Base-by-base conservation (phyloP, 1,284 basidiomycete species). In the Ustilago lituana region DNA sequence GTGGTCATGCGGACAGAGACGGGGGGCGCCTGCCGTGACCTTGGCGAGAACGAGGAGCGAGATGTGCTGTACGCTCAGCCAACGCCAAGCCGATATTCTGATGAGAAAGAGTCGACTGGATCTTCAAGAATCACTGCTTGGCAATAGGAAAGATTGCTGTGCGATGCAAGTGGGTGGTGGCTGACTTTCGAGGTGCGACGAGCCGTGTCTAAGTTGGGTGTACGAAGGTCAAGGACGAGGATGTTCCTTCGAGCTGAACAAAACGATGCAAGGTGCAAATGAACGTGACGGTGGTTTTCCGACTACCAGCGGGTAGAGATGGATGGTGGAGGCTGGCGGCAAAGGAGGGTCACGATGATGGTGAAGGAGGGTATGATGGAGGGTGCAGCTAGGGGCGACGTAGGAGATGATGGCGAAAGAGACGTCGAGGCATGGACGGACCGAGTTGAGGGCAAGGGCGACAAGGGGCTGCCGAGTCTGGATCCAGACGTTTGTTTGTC, bases 11-110 rank as follows among this genome's bases (percentile, higher is more conserved):
- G 48, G 48, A 37, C 53, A 53, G 52, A 44, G 20, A 26, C 24
- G 17, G n/a, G 50, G 56, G 51, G 33, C 43, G 56, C 52, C 55
- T 59, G 62, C 62, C 62, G 55, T 51, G 56, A 57, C 61, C 61
- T 39, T 31, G 50, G 44, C 46, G 33, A 56, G 55, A 24, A 49
- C 35, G 35, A 46, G 49, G 11, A 53, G 61, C 50, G 61, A 53
- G 48, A 54, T 59, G 48, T 20, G 43, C 39, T 41, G 20, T 12
- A 38, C 46, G 45, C 51, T 55, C 51, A 55, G 62, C 47, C 51
- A 24, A 50, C 27, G 40, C 47, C 38, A 49, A 43, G 62, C 62
- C 62, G 49, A 9, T 8, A n/a, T n/a, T n/a, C n/a, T n/a, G n/a
- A n/a, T n/a, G n/a, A n/a, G n/a, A n/a, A n/a, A n/a, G n/a, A n/a